Evolutionary conservation across 345 rosid genomes (phyloP).

Genomic region (Eucalyptus lansdowneana): DNA sequence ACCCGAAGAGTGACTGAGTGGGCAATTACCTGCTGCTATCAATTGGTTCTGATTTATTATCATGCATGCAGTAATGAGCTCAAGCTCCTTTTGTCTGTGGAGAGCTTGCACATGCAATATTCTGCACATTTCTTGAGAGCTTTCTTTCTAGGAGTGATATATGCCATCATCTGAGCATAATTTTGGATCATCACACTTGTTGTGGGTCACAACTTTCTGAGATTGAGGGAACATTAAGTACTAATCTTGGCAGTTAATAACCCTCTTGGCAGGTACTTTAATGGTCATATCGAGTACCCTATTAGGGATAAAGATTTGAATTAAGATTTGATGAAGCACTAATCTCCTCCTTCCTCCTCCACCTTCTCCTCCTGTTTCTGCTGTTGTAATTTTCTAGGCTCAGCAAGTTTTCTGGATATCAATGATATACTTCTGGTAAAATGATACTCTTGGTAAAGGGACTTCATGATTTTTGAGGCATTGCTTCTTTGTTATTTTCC

Average conservation of each 20-base stretch:
- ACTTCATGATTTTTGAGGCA: neutral
- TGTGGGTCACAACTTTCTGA: neutral
- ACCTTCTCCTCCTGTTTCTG: neutral
- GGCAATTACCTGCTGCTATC: neutral
- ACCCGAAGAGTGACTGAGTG: neutral
- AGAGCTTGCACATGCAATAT: neutral
- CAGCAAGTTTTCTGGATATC: neutral
- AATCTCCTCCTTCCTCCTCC: neutral
- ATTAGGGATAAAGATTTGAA: neutral
- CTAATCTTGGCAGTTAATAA: neutral
- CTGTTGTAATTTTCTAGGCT: neutral
- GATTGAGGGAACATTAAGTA: neutral
- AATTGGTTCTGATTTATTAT: neutral
- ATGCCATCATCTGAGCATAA: neutral
- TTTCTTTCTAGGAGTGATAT: neutral
- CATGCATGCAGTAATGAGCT: conserved; percentile 35
- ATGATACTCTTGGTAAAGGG: neutral
- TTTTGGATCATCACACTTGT: neutral
- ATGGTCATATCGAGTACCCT: neutral
- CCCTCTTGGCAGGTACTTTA: neutral
- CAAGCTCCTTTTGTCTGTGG: conserved; percentile 1
- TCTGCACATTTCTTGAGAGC: neutral
- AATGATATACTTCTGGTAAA: neutral
- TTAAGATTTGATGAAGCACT: neutral
- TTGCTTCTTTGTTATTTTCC: neutral